These are phyloP conservation scores for Botryotinia globosa DNA, from an alignment of 2,329 filamentous ascomycete species.

Conservation along the genomic window DNA sequence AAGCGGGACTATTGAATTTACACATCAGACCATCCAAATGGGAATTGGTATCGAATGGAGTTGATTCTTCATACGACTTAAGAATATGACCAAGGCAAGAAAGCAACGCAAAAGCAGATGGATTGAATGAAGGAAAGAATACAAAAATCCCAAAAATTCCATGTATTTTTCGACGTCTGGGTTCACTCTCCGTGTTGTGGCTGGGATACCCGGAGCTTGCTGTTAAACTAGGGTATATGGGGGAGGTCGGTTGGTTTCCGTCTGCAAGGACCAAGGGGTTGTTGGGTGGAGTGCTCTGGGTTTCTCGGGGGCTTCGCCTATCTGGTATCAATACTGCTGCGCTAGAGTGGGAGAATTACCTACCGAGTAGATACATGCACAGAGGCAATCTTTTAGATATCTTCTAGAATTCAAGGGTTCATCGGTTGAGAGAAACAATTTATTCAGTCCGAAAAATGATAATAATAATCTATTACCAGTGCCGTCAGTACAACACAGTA, in stretches of 20 bases:
- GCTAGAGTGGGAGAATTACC: neutral
- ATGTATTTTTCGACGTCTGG: neutral
- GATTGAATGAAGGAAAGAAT: neutral
- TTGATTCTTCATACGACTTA: neutral
- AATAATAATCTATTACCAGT: neutral
- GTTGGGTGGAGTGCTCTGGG: neutral
- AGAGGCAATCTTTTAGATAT: neutral
- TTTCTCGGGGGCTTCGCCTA: neutral
- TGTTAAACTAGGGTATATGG: neutral
- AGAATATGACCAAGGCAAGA: neutral
- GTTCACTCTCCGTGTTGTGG: conserved; percentile 5
- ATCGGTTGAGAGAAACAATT: neutral
- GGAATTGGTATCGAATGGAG: neutral
- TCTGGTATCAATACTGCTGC: neutral
- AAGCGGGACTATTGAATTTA: neutral
- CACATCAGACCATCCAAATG: neutral
- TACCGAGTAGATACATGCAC: neutral
- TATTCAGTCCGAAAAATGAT: neutral
- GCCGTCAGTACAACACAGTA: neutral
- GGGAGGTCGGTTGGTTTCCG: neutral
- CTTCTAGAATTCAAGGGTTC: neutral
- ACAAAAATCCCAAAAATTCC: neutral
- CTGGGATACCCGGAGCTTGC: neutral
- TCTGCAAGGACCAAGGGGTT: neutral
- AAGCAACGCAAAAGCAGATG: neutral